Percentiles rank a stretch among this genome's conserved stretches.
Conservation (phyloP, 2,329 filamentous ascomycete genomes). For the Botrytis tulipae region DNA sequence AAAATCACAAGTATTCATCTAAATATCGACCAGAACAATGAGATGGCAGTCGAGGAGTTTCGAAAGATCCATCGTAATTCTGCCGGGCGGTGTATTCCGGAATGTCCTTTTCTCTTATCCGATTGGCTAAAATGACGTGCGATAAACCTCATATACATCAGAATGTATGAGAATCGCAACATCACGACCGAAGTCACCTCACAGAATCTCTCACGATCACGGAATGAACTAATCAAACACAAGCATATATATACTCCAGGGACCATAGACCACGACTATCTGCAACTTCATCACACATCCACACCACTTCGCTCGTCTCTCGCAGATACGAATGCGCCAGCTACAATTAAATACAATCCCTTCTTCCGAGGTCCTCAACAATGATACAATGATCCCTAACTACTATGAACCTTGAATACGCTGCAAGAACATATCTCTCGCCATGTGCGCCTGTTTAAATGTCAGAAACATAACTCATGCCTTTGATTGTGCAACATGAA, state of each 20-base stretch:
- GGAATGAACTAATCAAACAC: not conserved
- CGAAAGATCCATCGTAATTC: not conserved
- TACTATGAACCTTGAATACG: too few relatives aligned
- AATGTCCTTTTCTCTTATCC: not conserved
- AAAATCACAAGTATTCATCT: not conserved
- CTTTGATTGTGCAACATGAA: not conserved
- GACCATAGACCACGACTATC: not conserved
- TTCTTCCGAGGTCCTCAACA: not conserved
- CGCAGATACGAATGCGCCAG: not conserved
- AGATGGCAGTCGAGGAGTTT: not conserved
- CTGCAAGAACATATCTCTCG: not conserved
- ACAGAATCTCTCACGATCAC: not conserved
- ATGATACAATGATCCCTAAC: too few relatives aligned
- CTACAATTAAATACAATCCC: conserved; percentile 49
- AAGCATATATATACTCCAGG: not conserved
- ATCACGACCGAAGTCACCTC: not conserved
- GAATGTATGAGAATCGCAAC: not conserved
- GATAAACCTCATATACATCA: not conserved
- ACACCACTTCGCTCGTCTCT: not conserved
- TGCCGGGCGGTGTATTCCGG: conserved; percentile 15
- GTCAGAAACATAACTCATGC: not conserved
- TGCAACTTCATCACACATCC: not conserved
- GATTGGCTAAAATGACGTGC: not conserved
- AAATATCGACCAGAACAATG: not conserved
- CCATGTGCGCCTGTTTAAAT: not conserved